A percentile compares a stretch with the other conserved stretches of the same genome.
Evolutionary conservation across 306 rosid genomes (phyloP).

Genomic region (Lathyrus oleraceus): DNA sequence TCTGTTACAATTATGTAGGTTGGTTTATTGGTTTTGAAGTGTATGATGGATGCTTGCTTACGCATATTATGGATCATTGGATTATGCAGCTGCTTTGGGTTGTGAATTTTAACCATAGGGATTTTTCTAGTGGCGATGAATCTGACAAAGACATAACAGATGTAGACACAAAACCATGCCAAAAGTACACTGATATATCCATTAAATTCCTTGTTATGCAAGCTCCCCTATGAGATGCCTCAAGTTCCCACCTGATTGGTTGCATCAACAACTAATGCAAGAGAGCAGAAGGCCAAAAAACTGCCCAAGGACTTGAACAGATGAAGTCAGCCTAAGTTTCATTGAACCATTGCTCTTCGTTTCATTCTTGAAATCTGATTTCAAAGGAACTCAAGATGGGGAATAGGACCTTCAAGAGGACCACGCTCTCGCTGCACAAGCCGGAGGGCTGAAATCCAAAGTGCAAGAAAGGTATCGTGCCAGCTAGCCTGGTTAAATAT

Average conservation of each 20-base stretch:
- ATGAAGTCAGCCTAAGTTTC: conserved; percentile 58
- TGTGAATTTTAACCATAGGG: conserved; percentile 76
- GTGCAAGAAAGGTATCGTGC: conserved; percentile 79
- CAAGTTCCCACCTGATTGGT: conserved; percentile 70
- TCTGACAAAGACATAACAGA: conserved; percentile 49
- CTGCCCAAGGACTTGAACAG: conserved; percentile 70
- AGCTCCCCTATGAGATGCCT: conserved; percentile 82
- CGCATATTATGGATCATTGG: no score
- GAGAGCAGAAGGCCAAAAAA: conserved; percentile 74
- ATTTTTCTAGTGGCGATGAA: conserved; percentile 48
- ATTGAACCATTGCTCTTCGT: conserved; percentile 42
- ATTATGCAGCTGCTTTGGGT: conserved; percentile 59
- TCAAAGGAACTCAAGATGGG: conserved; percentile 57
- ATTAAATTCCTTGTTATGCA: conserved; percentile 73
- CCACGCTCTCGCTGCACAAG: conserved; percentile 90
- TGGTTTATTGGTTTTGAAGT: no score
- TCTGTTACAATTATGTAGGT: no score
- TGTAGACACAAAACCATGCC: conserved; percentile 67
- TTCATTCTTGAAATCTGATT: conserved; percentile 38
- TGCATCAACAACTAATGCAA: conserved; percentile 58
- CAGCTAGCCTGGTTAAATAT: conserved; percentile 75
- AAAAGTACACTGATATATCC: conserved; percentile 67
- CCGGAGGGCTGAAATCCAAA: conserved; percentile 88
- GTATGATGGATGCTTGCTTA: no score
- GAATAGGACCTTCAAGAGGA: conserved; percentile 77